Evolutionary conservation across 306 rosid genomes (phyloP), one percentile per base, ranked within the genome.

Genomic region (Pachyrhizus erosus): DNA sequence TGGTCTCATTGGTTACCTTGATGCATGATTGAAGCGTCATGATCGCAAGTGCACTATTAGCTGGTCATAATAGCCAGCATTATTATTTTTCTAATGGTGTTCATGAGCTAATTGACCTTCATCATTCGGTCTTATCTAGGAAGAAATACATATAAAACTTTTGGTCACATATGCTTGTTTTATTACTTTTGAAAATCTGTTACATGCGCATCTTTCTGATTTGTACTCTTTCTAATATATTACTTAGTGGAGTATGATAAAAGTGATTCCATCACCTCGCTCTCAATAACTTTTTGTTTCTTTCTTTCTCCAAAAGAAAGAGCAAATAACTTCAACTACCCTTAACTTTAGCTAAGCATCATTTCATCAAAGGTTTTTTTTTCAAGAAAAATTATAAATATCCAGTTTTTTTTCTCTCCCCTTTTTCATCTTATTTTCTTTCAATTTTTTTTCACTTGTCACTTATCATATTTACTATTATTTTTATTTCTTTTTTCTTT

Each of bases 221-320:
- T 54, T 45, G 10, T 12, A 23, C 7, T 23, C 9, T 12, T 29
- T 43, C 12, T 21, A 65, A 78, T 64, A 57, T 8, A 23, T 14
- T 60, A 29, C 24, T 15, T 64, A 64, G 24, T 64, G 43, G 70
- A 64, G 13, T 13, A 29, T 49, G 39, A 66, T 84, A 66, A 37
- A 84, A 84, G 84, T 23, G 14, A 52, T 21, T 21, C 2, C 49
- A 75, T 64, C 21, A 8, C 18, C 64, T 49, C 48, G 7, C 17
- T 66, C 23, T 74, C 70, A 18, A 17, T 73, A 5, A 43, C 82
- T 73, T 71, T 84, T 52, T 78, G 76, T 79, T 75, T 72, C 20
- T 72, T 39, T 5, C 43, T 26, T 62, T 23, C 58, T 43, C 62
- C 62, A 37, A 21, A 6, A 21, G 62, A 72, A 31, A 40, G 4